Conservation (phyloP, 176 grass and related monocot genomes). For the Avena sativa region DNA sequence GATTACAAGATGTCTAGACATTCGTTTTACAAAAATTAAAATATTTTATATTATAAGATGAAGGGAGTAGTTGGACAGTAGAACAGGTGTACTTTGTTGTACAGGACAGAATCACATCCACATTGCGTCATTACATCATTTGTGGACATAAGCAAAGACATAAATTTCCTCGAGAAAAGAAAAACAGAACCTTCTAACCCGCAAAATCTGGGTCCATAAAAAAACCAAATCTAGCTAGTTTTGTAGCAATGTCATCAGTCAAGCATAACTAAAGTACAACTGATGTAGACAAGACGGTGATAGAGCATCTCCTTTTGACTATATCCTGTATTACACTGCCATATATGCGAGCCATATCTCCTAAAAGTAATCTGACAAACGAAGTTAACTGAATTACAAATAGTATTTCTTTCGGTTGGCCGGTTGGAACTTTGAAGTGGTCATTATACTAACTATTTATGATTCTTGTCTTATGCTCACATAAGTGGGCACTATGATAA, state of each 20-base stretch:
- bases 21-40: too few species aligned
- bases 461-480: slow-evolving; percentile 10
- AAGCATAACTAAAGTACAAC: slow-evolving; percentile 31
- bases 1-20: too few species aligned
- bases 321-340: neutral
- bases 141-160: too few species aligned
- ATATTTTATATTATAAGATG: too few species aligned
- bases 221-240: neutral
- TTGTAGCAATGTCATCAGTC: neutral
- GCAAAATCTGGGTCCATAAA: too few species aligned
- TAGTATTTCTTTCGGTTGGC: neutral
- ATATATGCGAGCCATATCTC: slow-evolving; percentile 9
- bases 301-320: slow-evolving; percentile 40
- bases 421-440: neutral
- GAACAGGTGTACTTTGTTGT: too few species aligned
- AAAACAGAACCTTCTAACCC: too few species aligned
- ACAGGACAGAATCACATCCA: too few species aligned
- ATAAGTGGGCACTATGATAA: slow-evolving; percentile 1
- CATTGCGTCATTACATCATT: too few species aligned
- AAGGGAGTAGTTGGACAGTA: too few species aligned
- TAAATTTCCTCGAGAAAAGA: too few species aligned
- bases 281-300: slow-evolving; percentile 8
- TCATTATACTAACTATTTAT: neutral
- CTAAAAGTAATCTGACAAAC: neutral
- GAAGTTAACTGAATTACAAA: slow-evolving; percentile 4